Percentiles rank a stretch among this genome's conserved stretches.
phyloP scores from a whole-genome alignment of 169 alveolate species.

The Amoebophrya sp. region DNA sequence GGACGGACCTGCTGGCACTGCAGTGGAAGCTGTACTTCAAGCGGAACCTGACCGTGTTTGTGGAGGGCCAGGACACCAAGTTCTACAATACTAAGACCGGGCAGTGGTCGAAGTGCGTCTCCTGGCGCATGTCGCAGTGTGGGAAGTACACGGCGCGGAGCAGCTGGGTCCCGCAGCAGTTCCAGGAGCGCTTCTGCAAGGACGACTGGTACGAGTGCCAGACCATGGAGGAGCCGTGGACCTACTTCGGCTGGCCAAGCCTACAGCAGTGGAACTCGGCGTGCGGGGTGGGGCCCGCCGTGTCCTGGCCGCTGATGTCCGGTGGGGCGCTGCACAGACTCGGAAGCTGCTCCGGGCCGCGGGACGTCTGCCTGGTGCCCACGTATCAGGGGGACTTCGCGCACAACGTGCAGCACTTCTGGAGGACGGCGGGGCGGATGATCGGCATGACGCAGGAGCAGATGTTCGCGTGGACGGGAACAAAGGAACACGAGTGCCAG shows the following conservation, averaged over 20 bases:
- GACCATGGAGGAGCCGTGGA: not conserved
- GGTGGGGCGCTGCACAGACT: not conserved
- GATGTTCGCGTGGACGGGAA: not conserved
- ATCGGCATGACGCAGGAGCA: not conserved
- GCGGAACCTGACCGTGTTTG: too few relatives aligned
- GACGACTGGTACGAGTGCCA: not conserved
- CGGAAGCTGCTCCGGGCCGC: not conserved
- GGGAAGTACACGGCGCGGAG: not conserved
- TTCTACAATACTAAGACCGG: not conserved
- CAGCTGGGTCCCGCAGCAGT: not conserved
- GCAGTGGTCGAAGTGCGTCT: not conserved
- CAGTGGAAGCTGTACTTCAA: not conserved
- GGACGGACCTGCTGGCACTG: not conserved
- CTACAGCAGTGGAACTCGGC: not conserved
- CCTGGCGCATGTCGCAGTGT: not conserved
- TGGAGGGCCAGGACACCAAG: too few relatives aligned
- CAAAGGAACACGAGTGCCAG: not conserved
- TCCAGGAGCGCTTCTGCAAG: not conserved
- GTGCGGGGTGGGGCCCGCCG: not conserved
- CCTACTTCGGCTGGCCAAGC: not conserved
- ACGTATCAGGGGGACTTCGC: not conserved
- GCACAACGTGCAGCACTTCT: not conserved
- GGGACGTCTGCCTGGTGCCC: not conserved
- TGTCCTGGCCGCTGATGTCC: not conserved
- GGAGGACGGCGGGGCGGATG: not conserved